phyloP scores from a whole-genome alignment of 169 alveolate species.

The Plasmodium knowlesi region DNA sequence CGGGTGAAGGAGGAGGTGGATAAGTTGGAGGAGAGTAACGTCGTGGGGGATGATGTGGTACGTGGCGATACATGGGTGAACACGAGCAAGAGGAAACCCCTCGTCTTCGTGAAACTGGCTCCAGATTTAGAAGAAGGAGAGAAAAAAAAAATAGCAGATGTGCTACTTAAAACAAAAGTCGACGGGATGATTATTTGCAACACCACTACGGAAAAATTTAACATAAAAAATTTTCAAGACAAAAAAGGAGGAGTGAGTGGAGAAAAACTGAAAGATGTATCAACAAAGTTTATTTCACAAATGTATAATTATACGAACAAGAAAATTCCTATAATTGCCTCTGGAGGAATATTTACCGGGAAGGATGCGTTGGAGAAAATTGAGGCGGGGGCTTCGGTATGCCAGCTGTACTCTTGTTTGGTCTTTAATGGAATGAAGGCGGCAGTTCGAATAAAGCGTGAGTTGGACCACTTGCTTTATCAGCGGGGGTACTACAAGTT shows the following conservation, averaged over 20 bases:
- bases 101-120: slow-evolving; percentile 69
- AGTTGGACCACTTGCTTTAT: slow-evolving; percentile 30
- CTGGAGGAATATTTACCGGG: slow-evolving; percentile 90
- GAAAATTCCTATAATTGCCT: slow-evolving; percentile 88
- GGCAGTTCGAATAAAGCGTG: slow-evolving; percentile 55
- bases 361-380: slow-evolving; percentile 88
- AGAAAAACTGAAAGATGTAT: slow-evolving; percentile 80
- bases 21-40: slow-evolving; percentile 1
- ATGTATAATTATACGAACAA: slow-evolving; percentile 86
- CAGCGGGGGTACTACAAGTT: slow-evolving; percentile 69
- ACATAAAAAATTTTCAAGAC: slow-evolving; percentile 10
- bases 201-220: slow-evolving; percentile 82
- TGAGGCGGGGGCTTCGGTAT: slow-evolving; percentile 90
- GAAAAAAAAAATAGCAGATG: slow-evolving; percentile 86
- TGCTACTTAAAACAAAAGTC: slow-evolving; percentile 83
- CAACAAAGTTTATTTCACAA: slow-evolving; percentile 84
- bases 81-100: slow-evolving; percentile 76
- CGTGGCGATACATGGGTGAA: slow-evolving; percentile 62
- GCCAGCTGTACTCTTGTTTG: slow-evolving; percentile 87
- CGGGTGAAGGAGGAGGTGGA: slow-evolving; percentile 75
- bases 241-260: slow-evolving; percentile 91
- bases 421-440: slow-evolving; percentile 78
- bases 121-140: slow-evolving; percentile 88
- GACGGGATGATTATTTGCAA: slow-evolving; percentile 90
- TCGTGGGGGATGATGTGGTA: not conserved